A percentile compares a stretch with the other conserved stretches of the same genome.
These are phyloP conservation scores for Fraxinus velutina DNA, from an alignment of 305 asterid species.

Conservation along the genomic window DNA sequence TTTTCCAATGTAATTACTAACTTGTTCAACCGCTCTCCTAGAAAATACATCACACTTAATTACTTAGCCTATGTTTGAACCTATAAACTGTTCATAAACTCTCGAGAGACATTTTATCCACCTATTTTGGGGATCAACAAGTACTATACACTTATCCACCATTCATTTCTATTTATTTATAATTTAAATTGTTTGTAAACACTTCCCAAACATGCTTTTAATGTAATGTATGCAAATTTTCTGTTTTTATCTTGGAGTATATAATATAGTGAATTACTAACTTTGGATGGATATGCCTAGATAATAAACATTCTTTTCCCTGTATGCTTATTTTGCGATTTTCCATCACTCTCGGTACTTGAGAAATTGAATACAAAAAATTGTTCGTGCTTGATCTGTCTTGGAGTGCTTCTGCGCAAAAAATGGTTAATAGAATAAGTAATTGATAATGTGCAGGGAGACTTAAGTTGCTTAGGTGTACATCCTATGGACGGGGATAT, in stretches of 20 bases:
- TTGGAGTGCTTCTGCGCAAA: neutral
- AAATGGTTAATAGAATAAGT: constrained; percentile 1
- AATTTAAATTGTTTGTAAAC: neutral
- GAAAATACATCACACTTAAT: neutral
- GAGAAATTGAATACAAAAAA: neutral
- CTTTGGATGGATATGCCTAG: neutral
- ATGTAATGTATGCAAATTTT: neutral
- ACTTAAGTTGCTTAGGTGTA: constrained; percentile 50
- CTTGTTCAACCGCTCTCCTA: neutral
- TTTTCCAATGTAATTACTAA: neutral
- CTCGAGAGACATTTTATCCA: neutral
- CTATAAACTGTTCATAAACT: neutral
- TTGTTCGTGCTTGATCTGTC: neutral
- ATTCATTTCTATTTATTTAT: neutral
- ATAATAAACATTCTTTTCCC: neutral
- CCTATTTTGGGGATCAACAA: neutral
- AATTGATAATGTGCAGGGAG: constrained; percentile 49
- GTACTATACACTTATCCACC: neutral
- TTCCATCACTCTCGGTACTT: neutral
- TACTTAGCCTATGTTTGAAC: neutral
- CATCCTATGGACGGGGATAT: constrained; percentile 26
- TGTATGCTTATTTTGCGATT: neutral
- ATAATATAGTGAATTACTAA: neutral
- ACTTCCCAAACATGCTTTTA: neutral
- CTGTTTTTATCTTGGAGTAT: neutral